Percentiles rank a stretch among this genome's conserved stretches.
Evolutionary conservation across 2,329 filamentous ascomycete species (phyloP).

Genomic region (Fusarium sp.): DNA sequence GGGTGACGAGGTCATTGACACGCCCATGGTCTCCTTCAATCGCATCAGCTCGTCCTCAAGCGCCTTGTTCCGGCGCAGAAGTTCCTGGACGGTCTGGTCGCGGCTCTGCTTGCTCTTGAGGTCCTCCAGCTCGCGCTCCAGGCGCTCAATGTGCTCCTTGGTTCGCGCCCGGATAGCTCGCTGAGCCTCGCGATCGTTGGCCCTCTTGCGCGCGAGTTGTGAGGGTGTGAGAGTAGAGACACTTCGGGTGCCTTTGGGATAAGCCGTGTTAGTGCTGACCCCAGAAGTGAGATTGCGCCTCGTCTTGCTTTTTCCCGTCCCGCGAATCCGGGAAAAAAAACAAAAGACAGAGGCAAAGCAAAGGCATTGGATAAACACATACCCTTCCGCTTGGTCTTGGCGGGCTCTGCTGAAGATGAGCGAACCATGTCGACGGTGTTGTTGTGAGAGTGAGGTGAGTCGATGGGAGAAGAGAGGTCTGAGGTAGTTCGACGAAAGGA

Average conservation of each 20-base stretch:
- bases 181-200: slow-evolving; percentile 93
- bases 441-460: slow-evolving; percentile 20
- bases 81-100: slow-evolving; percentile 67
- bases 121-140: slow-evolving; percentile 83
- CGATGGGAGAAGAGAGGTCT: slow-evolving; percentile 8
- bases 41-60: slow-evolving; percentile 68
- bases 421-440: slow-evolving; percentile 55
- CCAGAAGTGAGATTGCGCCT: background rate
- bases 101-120: slow-evolving; percentile 68
- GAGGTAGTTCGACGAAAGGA: slow-evolving; percentile 14
- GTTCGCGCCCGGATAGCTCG: slow-evolving; percentile 89
- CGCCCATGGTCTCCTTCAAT: slow-evolving; percentile 62
- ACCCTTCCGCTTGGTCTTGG: slow-evolving; percentile 65
- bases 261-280: slow-evolving; percentile 25
- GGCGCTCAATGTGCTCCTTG: slow-evolving; percentile 85
- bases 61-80: slow-evolving; percentile 67
- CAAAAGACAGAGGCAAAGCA: slow-evolving; percentile 13
- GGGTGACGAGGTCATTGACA: slow-evolving; percentile 58
- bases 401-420: slow-evolving; percentile 61
- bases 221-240: slow-evolving; percentile 91
- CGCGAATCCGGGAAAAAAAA: background rate
- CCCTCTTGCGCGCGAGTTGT: slow-evolving; percentile 90
- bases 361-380: slow-evolving; percentile 35
- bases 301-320: background rate
- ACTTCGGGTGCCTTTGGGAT: slow-evolving; percentile 73